Conservation (phyloP, 768 basidiomycete genomes). For the Amyloporia xantha region DNA sequence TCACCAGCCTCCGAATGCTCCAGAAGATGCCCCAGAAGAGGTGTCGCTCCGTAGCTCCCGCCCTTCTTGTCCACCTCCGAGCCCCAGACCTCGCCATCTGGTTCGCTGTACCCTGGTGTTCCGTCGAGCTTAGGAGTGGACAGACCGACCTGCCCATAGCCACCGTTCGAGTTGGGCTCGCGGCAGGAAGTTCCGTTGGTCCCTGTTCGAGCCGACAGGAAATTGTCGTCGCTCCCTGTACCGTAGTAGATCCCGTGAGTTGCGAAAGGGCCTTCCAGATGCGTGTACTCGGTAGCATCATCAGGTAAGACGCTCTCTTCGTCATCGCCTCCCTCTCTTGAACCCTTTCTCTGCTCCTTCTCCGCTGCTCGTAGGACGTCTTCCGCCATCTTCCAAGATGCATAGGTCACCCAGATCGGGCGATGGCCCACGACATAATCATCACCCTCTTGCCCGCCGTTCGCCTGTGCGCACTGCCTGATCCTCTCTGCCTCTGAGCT, state of each 20-base stretch:
- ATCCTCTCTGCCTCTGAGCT: constrained; percentile 62
- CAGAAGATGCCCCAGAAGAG: constrained; percentile 35
- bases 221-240: constrained; percentile 54
- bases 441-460: constrained; percentile 71
- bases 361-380: constrained; percentile 64
- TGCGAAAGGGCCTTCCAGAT: constrained; percentile 34
- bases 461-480: constrained; percentile 63
- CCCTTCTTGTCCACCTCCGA: constrained; percentile 57
- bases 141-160: constrained; percentile 50
- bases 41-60: constrained; percentile 17
- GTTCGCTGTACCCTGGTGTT: constrained; percentile 33
- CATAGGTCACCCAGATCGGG: constrained; percentile 68
- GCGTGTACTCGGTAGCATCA: constrained; percentile 64
- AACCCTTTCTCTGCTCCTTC: constrained; percentile 43
- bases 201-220: constrained; percentile 47
- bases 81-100: constrained; percentile 42
- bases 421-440: constrained; percentile 67
- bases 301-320: constrained; percentile 55
- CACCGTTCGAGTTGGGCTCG: constrained; percentile 35
- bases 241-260: constrained; percentile 20
- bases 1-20: constrained; percentile 41
- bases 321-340: constrained; percentile 41
- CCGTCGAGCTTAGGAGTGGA: constrained; percentile 37
- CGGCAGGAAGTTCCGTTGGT: constrained; percentile 41
- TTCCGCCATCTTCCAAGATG: constrained; percentile 81